Evolutionary conservation across 2,329 filamentous ascomycete species (phyloP), one percentile per base, ranked within the genome.

Genomic region (Trichoderma sp.): DNA sequence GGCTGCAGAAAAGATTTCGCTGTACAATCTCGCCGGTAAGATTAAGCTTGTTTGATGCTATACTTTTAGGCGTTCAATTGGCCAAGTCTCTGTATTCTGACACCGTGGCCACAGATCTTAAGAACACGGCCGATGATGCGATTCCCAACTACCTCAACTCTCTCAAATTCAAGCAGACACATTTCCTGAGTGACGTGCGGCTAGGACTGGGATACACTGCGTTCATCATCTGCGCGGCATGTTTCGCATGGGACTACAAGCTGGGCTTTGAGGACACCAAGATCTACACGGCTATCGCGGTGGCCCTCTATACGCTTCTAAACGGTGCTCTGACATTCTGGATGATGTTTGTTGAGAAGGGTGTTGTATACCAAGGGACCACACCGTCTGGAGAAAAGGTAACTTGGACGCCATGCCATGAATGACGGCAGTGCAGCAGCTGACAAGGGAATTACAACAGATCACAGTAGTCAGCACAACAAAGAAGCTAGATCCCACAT

Each of bases 61-160:
- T 16, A 18, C 39, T 4, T 30, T 18, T 26, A 6, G 18, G 21
- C n/a, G 37, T 26, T 26, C 4, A 28, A 37, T 26, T 46, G 2
- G 26, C 6, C 30, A 11, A 34, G 49, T 8, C 52, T 2, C 10
- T 49, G 5, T 46, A 16, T 32, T 21, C 63, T 70, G 46, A 70
- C 56, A 46, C 58, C 52, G 66, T 70, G 69, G 52, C 69, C 66
- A 32, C 78, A 97, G 96, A 98, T 79, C 90, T 99, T 72, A 98
- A 98, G 82, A 97, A 96, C 83, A 96, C 94, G 49, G 93, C 92
- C 73, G 96, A 99, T 83, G 96, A 99, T 82, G 93, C 94, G 68
- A 90, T 99, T 70, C 89, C 92, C 69, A 94, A 96, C 82, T 98
- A 98, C 83, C 89, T 99, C 72, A 95, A 93, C 81, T 92, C 89